Evolutionary conservation across 306 rosid species (phyloP).

Genomic region (Betula pendula): DNA sequence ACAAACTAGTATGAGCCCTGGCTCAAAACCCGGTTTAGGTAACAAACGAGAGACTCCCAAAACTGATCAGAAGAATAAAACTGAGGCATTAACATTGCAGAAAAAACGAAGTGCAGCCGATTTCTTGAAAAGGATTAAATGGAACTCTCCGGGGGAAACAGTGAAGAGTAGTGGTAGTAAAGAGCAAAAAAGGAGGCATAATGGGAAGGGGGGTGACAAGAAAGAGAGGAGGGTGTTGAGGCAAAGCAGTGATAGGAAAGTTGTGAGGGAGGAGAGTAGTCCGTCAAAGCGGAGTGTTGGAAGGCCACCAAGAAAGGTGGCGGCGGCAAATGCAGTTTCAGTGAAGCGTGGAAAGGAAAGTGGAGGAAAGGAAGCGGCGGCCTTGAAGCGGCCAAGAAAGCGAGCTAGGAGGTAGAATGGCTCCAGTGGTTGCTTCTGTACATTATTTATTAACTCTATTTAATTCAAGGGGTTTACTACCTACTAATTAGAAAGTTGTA

Average conservation of each 20-base stretch:
- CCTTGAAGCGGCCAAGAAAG: conserved; percentile 58
- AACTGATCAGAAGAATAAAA: conserved; percentile 55
- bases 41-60: conserved; percentile 38
- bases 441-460: conserved; percentile 33
- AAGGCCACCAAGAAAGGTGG: conserved; percentile 71
- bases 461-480: background rate
- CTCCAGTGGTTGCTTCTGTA: conserved; percentile 6
- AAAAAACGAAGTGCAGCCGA: conserved; percentile 73
- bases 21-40: conserved; percentile 33
- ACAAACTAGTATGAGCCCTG: conserved; percentile 23
- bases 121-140: conserved; percentile 84
- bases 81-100: conserved; percentile 40
- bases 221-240: conserved; percentile 52
- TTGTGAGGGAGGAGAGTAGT: conserved; percentile 44
- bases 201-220: conserved; percentile 18
- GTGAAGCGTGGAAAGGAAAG: conserved; percentile 66
- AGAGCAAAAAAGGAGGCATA: conserved; percentile 8
- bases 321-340: conserved; percentile 36
- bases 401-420: conserved; percentile 52
- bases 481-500: background rate
- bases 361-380: conserved; percentile 48
- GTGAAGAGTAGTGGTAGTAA: conserved; percentile 31
- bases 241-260: conserved; percentile 49
- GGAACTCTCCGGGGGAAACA: conserved; percentile 44
- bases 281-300: conserved; percentile 76